Evolutionary conservation across 345 rosid genomes (phyloP), one percentile per base, ranked within the genome.

Genomic region (Linum usitatissimum): DNA sequence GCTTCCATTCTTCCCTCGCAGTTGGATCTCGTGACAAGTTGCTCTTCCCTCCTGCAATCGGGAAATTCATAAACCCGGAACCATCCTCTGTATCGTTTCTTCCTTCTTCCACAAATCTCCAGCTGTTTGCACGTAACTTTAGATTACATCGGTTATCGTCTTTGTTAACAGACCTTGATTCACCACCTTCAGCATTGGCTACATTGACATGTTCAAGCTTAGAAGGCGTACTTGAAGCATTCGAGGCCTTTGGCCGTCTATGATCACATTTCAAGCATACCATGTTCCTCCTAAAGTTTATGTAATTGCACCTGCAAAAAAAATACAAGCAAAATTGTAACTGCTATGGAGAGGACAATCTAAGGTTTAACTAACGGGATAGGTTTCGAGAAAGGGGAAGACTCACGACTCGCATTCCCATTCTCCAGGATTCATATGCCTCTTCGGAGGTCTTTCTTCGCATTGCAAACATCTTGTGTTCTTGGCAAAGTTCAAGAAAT

Each of bases 381-480:
- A 56, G 36, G 55, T 61, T 12, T 56, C 28, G 20, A 10, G 20
- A 14, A 45, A 6, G 48, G 55, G 60, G 55, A 60, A 55, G 30
- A 65, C 98, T 85, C 72, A 86, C 95, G 98, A 91, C 65, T 83
- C 82, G 62, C 98, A 91, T 68, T 91, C 95, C 98, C 98, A 91
- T 60, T 91, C 96, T 69, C 98, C 96, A 0, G 89, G 91, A 80
- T 84, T 86, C 71, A 92, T 86, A 34, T 76, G 85, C 63, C 95
- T 81, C 69, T 72, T 76, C 20, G 79, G 79, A 69, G 96, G 98
- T 59, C 81, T 89, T 64, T 82, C 96, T 73, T 76, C 76, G 79
- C 96, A 92, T 63, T 67, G 80, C 62, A 81, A 71, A 69, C 98
- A 92, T 73, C 72, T 83, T 19, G 95, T 89, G 62, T 92, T 89